These are phyloP conservation scores for Parmelia sp. DNA, from an alignment of 495 filamentous ascomycete genomes.

Conservation along the genomic window DNA sequence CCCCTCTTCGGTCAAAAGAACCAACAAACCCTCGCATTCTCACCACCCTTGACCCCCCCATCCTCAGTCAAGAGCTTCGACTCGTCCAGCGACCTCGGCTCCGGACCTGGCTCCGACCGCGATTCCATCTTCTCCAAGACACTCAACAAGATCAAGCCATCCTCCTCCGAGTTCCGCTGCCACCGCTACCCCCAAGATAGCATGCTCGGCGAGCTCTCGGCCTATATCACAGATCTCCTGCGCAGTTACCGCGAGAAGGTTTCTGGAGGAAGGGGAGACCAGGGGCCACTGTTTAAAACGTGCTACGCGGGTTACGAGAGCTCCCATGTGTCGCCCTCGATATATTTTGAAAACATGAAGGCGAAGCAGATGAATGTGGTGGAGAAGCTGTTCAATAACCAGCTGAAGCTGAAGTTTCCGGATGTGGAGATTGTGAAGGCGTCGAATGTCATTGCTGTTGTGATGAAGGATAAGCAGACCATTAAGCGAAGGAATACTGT, in stretches of 20 bases:
- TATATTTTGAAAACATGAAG: slow-evolving; percentile 16
- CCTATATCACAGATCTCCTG: slow-evolving; percentile 11
- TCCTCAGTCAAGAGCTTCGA: slow-evolving; percentile 8
- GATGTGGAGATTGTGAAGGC: slow-evolving; percentile 11
- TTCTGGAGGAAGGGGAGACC: neutral
- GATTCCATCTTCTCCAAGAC: neutral
- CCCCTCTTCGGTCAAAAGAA: slow-evolving; percentile 3
- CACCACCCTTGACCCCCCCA: slow-evolving; percentile 1
- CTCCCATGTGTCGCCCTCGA: neutral
- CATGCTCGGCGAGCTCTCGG: slow-evolving; percentile 7
- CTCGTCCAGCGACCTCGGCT: slow-evolving; percentile 14
- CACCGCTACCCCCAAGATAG: slow-evolving; percentile 1
- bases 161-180: slow-evolving; percentile 11
- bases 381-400: slow-evolving; percentile 15
- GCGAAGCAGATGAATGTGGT: slow-evolving; percentile 13
- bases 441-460: slow-evolving; percentile 11
- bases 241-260: slow-evolving; percentile 13
- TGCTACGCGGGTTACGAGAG: slow-evolving; percentile 16
- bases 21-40: slow-evolving; percentile 16
- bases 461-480: slow-evolving; percentile 1
- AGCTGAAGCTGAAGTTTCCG: slow-evolving; percentile 13
- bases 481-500: slow-evolving; percentile 11
- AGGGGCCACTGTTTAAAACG: slow-evolving; percentile 7
- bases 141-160: neutral
- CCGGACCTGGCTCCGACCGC: neutral